A percentile compares a stretch with the other conserved stretches of the same genome.
Conservation (phyloP, 2,329 filamentous ascomycete species). For the Penicillium glabrum region DNA sequence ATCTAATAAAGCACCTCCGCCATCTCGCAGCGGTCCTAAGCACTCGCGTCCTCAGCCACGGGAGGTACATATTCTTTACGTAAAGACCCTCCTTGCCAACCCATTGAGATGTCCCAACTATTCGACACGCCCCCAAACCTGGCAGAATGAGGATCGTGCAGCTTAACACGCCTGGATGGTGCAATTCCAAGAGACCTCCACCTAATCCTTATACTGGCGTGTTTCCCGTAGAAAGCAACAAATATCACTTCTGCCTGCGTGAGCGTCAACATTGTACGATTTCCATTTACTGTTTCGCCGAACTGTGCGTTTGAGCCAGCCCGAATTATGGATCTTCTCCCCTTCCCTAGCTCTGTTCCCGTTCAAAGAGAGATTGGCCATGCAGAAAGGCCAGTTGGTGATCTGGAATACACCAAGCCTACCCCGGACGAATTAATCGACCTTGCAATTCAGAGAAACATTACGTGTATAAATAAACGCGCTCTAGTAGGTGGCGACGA, state of each 20-base stretch:
- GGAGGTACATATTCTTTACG: background rate
- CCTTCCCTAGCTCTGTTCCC: background rate
- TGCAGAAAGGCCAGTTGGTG: background rate
- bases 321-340: background rate
- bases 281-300: no score
- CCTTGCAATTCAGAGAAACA: constrained; percentile 13
- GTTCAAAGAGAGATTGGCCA: background rate
- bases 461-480: constrained; percentile 2
- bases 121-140: no score
- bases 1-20: background rate
- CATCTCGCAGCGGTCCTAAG: background rate
- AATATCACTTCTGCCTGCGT: no score
- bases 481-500: constrained; percentile 12
- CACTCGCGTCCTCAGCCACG: background rate
- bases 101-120: background rate
- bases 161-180: no score
- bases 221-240: no score
- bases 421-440: constrained; percentile 8
- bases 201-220: no score
- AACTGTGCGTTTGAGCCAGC: background rate
- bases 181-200: no score
- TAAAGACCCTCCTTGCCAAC: background rate
- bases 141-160: no score
- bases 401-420: background rate
- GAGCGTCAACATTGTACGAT: no score